These are phyloP conservation scores for Clonostachys byssicola DNA, from an alignment of 2,329 filamentous ascomycete genomes.

Conservation along the genomic window DNA sequence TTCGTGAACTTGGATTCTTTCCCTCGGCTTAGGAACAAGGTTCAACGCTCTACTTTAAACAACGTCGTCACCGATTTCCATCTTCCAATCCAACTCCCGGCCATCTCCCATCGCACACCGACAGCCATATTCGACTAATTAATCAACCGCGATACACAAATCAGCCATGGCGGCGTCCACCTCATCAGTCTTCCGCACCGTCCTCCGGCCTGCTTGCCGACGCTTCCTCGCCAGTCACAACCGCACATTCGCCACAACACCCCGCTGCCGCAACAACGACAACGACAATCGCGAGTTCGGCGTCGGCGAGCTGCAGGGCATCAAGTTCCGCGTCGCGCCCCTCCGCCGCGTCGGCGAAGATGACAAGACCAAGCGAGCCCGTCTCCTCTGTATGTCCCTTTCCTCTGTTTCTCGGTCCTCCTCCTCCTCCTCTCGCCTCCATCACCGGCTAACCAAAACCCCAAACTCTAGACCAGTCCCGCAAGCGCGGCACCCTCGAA, in stretches of 20 bases:
- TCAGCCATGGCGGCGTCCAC: constrained; percentile 5
- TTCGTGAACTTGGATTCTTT: too few relatives aligned
- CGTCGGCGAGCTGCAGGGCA: constrained; percentile 85
- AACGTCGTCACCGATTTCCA: neutral
- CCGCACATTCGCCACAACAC: constrained; percentile 1
- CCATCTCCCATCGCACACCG: neutral
- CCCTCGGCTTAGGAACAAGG: too few relatives aligned
- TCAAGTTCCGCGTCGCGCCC: constrained; percentile 86
- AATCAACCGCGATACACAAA: neutral
- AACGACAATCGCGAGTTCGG: constrained; percentile 52
- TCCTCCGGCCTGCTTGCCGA: constrained; percentile 5
- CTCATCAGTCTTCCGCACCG: constrained; percentile 6
- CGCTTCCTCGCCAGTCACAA: neutral
- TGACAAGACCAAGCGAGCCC: constrained; percentile 78
- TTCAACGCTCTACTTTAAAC: too few relatives aligned
- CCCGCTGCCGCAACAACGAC: constrained; percentile 6
- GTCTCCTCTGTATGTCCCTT: constrained; percentile 68
- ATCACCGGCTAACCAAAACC: neutral
- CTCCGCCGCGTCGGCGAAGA: constrained; percentile 81
- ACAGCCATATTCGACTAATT: neutral
- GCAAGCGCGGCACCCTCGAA: constrained; percentile 93
- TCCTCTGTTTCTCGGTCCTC: too few relatives aligned
- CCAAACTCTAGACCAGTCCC: constrained; percentile 72
- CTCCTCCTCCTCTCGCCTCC: constrained; percentile 4
- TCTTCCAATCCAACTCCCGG: neutral